Evolutionary conservation across 306 rosid genomes (phyloP).

Genomic region (Pterocarpus macrocarpus): DNA sequence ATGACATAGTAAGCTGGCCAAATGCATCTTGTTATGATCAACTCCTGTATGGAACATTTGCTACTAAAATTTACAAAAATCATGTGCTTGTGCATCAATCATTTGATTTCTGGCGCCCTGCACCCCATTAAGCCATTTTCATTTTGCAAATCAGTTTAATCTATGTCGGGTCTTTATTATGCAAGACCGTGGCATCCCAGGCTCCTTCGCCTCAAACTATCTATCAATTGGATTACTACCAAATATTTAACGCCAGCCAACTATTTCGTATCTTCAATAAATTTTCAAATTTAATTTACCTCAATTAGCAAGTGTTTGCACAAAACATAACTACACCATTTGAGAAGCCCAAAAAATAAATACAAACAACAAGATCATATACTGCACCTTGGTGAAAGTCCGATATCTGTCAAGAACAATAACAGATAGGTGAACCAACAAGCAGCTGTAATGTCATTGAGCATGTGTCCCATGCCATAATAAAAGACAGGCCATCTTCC

Average conservation of each 20-base stretch:
- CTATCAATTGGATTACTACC: constrained; percentile 23
- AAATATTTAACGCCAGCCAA: background rate
- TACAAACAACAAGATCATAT: background rate
- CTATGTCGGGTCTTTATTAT: background rate
- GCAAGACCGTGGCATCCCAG: constrained; percentile 22
- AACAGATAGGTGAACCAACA: constrained; percentile 97
- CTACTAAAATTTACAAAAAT: constrained; percentile 10
- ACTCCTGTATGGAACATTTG: constrained; percentile 23
- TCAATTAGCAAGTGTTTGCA: constrained; percentile 6
- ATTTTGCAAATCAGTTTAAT: constrained; percentile 10
- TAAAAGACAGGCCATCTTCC: constrained; percentile 78
- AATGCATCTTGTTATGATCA: constrained; percentile 9
- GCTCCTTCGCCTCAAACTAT: constrained; percentile 23
- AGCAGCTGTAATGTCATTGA: constrained; percentile 93
- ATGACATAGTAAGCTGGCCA: background rate
- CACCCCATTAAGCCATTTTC: background rate
- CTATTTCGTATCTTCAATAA: background rate
- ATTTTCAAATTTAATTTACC: constrained; percentile 11
- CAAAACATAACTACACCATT: constrained; percentile 1
- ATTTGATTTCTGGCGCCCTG: background rate
- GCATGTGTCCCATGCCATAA: constrained; percentile 97
- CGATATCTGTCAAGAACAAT: constrained; percentile 87
- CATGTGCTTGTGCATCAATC: background rate
- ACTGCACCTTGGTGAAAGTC: constrained; percentile 81
- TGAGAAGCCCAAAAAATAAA: background rate